phyloP scores from a whole-genome alignment of 2,329 filamentous ascomycete genomes.

The Epichloe amarillans region DNA sequence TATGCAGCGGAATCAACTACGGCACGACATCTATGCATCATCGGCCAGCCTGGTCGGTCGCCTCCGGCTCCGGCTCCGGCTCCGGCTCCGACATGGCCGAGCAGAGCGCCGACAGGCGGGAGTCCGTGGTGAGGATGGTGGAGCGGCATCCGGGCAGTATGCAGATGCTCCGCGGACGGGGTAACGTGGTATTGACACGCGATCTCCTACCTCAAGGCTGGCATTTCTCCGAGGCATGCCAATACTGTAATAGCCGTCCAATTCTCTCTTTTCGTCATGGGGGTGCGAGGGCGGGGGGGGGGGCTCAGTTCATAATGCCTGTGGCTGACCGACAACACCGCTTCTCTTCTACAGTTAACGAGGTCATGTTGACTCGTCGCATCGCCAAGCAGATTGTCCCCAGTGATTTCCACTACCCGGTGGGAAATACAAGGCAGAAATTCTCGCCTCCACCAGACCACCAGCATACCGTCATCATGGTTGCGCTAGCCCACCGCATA shows the following conservation, averaged over 20 bases:
- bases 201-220: not conserved
- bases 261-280: too few relatives aligned
- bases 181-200: not conserved
- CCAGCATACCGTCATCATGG: not conserved
- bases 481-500: not conserved
- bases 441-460: not conserved
- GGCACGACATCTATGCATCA: not conserved
- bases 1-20: not conserved
- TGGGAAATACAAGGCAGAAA: not conserved
- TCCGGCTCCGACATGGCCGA: not conserved
- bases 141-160: not conserved
- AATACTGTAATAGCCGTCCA: not conserved
- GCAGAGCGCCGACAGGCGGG: not conserved
- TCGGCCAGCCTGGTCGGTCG: not conserved
- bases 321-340: not conserved
- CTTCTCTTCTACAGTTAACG: not conserved
- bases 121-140: not conserved
- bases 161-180: not conserved
- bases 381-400: conserved; percentile 1
- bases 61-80: not conserved
- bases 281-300: too few relatives aligned
- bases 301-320: not conserved
- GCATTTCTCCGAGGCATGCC: conserved; percentile 1
- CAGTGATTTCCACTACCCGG: not conserved
- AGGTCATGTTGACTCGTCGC: conserved; percentile 1